Conservation (phyloP, 1,139 yeast species). For the Protomyces pachydermus region DNA sequence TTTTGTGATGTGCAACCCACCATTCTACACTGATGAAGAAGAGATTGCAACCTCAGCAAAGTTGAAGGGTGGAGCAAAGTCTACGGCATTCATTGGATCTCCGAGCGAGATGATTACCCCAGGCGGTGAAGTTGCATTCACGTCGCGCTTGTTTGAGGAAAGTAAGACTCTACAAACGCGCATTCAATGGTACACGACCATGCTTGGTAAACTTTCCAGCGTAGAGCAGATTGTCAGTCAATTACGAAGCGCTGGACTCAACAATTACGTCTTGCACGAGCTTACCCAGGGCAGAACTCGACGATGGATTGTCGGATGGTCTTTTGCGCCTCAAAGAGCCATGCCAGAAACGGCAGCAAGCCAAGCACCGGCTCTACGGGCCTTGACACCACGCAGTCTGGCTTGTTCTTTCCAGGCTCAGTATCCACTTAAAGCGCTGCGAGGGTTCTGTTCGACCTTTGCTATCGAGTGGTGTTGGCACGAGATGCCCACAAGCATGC, state of each 20-base stretch:
- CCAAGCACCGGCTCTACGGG: neutral
- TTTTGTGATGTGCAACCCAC: conserved; percentile 45
- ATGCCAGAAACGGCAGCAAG: conserved; percentile 13
- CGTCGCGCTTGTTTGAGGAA: conserved; percentile 39
- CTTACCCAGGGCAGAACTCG: conserved; percentile 34
- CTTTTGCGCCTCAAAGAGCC: conserved; percentile 32
- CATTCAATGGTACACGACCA: conserved; percentile 34
- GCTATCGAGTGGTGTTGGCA: neutral
- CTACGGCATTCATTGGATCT: conserved; percentile 34
- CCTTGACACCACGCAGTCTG: neutral
- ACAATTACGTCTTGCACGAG: conserved; percentile 32
- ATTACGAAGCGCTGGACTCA: conserved; percentile 20
- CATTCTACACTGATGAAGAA: conserved; percentile 41
- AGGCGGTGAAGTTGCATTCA: conserved; percentile 45
- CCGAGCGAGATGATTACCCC: conserved; percentile 39
- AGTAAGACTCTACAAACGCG: conserved; percentile 34
- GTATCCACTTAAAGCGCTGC: neutral
- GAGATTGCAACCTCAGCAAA: conserved; percentile 36
- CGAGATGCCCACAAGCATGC: neutral
- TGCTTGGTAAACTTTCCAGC: conserved; percentile 34
- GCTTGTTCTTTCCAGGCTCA: neutral
- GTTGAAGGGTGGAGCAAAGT: conserved; percentile 25
- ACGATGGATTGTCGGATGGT: conserved; percentile 44
- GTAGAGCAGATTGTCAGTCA: conserved; percentile 15
- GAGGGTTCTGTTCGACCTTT: neutral